Base-by-base conservation (phyloP, 192 early-diverging fungal genomes). In the Coemansia erecta region DNA sequence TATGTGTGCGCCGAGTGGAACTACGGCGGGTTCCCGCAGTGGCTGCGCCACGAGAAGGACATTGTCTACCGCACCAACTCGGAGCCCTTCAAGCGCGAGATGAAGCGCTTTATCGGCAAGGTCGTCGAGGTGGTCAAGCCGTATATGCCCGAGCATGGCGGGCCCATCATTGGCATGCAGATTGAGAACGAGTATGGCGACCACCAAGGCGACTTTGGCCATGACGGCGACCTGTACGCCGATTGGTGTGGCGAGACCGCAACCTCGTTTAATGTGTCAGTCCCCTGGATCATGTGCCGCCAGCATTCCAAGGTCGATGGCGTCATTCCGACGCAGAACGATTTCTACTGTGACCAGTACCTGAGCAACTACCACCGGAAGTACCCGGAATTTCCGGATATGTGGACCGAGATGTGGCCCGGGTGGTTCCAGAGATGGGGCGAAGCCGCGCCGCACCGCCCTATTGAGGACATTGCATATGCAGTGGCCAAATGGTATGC, bases 171-270 rank as follows among this genome's bases (percentile, higher is more conserved):
- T 23, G 65, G 79, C 56, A 64, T 85, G 54, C 86, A 88, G 67
- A 83, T 88, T 15, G 86, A 88, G 63, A 88, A 88, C 61, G 86
- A 88, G 65, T 83, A 77, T 42, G 82, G 80, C 35, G 58, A 71
- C 61, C 50, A 65, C 50, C 65, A 78, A 60, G 50, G 63, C 61
- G 17, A 15, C 42, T 66, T 63, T 31, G 76, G 76, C 39, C 17
- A 57, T 18, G 70, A 72, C 48, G 76, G 76, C 18, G 37, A 66
- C 11, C 49, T 58, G 28, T 79, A 69, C 33, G 76, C 76, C 8
- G 26, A 23, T 9, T 80, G 71, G 71, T 80, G 77, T 47, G 77
- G 71, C 48, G 60, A 60, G 14, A 67, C 68, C 4, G 71, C 68
- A 21, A 47, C 57, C 17, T 18, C 40, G 4, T 60, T 75, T 17